Evolutionary conservation across 805 yeast species (phyloP).

Genomic region (Teunomyces barrocoloradensis): DNA sequence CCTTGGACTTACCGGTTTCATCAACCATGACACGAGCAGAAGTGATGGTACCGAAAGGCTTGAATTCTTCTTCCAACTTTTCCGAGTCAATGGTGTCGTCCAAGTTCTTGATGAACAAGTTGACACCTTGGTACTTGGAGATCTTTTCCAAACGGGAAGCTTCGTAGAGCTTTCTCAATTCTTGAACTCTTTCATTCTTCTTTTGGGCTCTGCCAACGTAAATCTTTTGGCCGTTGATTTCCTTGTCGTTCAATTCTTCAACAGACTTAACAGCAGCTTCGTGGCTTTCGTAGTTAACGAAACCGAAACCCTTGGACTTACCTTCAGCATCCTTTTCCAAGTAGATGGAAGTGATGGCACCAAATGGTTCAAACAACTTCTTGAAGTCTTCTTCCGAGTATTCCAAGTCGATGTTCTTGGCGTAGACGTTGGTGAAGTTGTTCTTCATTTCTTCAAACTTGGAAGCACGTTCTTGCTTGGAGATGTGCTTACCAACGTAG

Average conservation of each 20-base stretch:
- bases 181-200: constrained; percentile 96
- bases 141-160: constrained; percentile 86
- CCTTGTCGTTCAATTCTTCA: constrained; percentile 85
- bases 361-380: constrained; percentile 68
- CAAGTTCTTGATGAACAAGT: constrained; percentile 93
- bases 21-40: constrained; percentile 96
- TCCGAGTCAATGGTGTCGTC: constrained; percentile 93
- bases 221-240: constrained; percentile 78
- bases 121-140: constrained; percentile 95
- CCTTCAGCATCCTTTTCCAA: constrained; percentile 81
- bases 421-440: constrained; percentile 93
- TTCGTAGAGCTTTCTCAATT: constrained; percentile 93
- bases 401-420: constrained; percentile 80
- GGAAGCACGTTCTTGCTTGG: constrained; percentile 91
- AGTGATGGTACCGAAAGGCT: constrained; percentile 91
- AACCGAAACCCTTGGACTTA: constrained; percentile 93
- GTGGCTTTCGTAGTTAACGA: constrained; percentile 86
- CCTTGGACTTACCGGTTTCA: constrained; percentile 92
- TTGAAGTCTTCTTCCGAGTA: constrained; percentile 68
- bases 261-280: constrained; percentile 88
- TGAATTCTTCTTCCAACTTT: constrained; percentile 85
- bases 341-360: constrained; percentile 79
- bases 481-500: constrained; percentile 89
- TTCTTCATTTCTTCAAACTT: constrained; percentile 87
- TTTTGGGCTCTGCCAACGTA: constrained; percentile 99